Conservation (phyloP, 2,329 filamentous ascomycete species). For the Sporothrix brunneoviolacea region DNA sequence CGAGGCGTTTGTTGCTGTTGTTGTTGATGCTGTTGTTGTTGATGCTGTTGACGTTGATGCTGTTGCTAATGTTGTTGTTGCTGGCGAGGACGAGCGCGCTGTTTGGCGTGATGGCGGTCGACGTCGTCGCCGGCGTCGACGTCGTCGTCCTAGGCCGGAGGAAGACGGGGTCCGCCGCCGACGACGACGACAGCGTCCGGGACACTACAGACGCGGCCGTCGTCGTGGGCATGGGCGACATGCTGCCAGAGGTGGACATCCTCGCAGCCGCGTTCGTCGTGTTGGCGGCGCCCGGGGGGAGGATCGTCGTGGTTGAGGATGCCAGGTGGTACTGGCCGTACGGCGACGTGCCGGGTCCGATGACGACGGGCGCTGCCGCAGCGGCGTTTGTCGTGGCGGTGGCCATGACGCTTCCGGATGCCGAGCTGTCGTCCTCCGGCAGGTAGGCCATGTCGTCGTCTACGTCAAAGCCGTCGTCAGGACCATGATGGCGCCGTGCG, state of each 20-base stretch:
- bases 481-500: background rate
- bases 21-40: conserved; percentile 7
- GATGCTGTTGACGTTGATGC: background rate
- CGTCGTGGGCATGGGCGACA: conserved; percentile 1
- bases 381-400: too few species aligned
- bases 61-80: background rate
- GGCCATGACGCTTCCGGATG: too few species aligned
- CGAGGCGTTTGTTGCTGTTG: conserved; percentile 32
- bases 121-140: background rate
- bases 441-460: background rate
- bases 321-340: background rate
- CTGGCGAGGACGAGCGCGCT: background rate
- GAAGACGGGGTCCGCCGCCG: background rate
- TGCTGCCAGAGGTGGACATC: background rate
- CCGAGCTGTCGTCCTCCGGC: background rate
- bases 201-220: background rate
- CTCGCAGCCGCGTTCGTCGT: too few species aligned
- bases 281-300: too few species aligned
- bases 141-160: background rate
- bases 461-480: background rate
- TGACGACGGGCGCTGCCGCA: too few species aligned
- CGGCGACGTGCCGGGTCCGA: background rate
- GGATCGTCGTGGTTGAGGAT: background rate
- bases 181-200: background rate
- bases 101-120: background rate